A percentile compares a stretch with the other conserved stretches of the same genome.
These are phyloP conservation scores for Houttuynia cordata DNA, from an alignment of 164 flowering plant species.

Conservation along the genomic window DNA sequence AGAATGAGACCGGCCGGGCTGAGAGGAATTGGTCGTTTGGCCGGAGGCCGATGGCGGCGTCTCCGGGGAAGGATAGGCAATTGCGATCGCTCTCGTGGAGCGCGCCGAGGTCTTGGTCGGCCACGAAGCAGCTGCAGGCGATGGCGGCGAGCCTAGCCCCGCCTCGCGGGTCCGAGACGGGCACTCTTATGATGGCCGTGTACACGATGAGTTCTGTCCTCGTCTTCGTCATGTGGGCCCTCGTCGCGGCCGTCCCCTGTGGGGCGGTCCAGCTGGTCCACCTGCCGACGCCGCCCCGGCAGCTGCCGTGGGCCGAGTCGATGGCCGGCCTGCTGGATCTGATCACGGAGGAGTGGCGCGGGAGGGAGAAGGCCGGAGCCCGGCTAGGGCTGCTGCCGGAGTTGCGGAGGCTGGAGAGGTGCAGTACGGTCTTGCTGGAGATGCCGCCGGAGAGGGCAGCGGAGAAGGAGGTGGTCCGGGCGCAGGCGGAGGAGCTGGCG, in stretches of 20 bases:
- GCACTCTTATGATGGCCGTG: conserved; percentile 37
- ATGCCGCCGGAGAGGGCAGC: conserved; percentile 33
- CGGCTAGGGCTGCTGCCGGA: conserved; percentile 62
- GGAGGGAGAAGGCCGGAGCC: conserved; percentile 58
- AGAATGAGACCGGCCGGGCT: background rate
- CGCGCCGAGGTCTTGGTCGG: conserved; percentile 60
- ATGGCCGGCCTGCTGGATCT: conserved; percentile 55
- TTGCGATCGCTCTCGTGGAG: conserved; percentile 35
- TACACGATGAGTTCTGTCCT: conserved; percentile 52
- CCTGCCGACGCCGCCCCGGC: conserved; percentile 34
- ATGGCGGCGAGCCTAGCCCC: conserved; percentile 47
- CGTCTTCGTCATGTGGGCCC: conserved; percentile 63
- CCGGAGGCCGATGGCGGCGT: background rate
- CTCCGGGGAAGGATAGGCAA: conserved; percentile 15
- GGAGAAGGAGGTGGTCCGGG: conserved; percentile 31
- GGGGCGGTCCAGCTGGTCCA: conserved; percentile 51
- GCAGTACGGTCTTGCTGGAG: conserved; percentile 35
- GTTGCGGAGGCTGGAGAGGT: conserved; percentile 50
- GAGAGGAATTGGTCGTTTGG: conserved; percentile 8
- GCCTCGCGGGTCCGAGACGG: conserved; percentile 54
- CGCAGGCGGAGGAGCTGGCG: conserved; percentile 41
- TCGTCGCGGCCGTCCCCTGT: conserved; percentile 68
- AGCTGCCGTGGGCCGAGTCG: conserved; percentile 54
- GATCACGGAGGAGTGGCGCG: conserved; percentile 83
- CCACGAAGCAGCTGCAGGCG: conserved; percentile 70